Base-by-base conservation (phyloP, 345 rosid genomes). In the Melaleuca quinquenervia region DNA sequence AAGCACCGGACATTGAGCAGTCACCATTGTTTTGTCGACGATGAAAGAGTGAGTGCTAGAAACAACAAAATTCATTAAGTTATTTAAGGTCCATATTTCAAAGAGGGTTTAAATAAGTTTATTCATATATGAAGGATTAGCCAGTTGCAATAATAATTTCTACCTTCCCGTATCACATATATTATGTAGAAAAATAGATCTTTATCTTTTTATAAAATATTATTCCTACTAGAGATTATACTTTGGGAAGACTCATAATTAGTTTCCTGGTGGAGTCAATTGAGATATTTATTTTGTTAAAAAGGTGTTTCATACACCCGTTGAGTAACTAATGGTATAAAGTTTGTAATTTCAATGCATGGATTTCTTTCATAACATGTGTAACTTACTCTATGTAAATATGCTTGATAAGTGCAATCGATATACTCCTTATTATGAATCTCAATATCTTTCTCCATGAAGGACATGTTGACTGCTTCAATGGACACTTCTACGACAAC, bases 401-500 rank as follows among this genome's bases (percentile, higher is more conserved):
- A 27, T 58, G 32, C 18, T 27, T n/a, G 70, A n/a, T 58, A 58
- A 58, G 70, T 58, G 18, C 16, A 14, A 58, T 58, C 36, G n/a
- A n/a, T 32, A 58, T 58, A n/a, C 70, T 24, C 12, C 48, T 51
- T 51, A 51, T 29, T 83, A 8, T 83, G 27, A 20, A 56, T 84
- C 29, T 29, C 44, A 15, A 51, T 41, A 29, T 27, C 14, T 83
- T 26, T 49, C 11, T 50, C 22, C 15, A 50, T 52, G 74, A 84
- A 88, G 90, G 93, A 90, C 84, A 89, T 91, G 88, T 62, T 90
- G 24, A 83, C 8, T 2, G 90, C 64, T 7, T 80, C 88, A 6
- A 82, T 50, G 84, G 92, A 92, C 70, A 90, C 92, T 44, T 87
- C 92, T 52, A 84, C 92, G 6, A 52, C 92, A 7, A 56, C 83